Conservation (phyloP, 2,329 filamentous ascomycete species). For the Phaeosphaeria sp. region DNA sequence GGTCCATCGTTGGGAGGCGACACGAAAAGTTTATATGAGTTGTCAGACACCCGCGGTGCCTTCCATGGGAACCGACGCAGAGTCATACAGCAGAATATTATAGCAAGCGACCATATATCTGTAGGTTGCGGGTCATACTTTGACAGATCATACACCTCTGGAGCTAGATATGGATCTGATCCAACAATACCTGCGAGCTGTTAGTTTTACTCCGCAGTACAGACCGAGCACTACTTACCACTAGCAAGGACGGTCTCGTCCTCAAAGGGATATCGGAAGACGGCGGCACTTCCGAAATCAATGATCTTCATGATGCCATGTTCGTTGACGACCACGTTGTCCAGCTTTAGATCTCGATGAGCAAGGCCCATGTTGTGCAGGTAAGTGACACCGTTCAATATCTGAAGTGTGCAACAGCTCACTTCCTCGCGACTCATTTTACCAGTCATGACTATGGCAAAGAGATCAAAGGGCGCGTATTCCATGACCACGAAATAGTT, state of each 20-base stretch:
- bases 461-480: conserved; percentile 93
- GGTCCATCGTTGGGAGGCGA: conserved; percentile 71
- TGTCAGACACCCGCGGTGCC: conserved; percentile 87
- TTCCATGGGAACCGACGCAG: conserved; percentile 97
- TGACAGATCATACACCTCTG: conserved; percentile 92
- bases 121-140: conserved; percentile 94
- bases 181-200: conserved; percentile 70
- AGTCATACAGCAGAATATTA: conserved; percentile 99
- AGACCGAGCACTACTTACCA: conserved; percentile 62
- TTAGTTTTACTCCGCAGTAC: conserved; percentile 17
- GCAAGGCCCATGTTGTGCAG: conserved; percentile 94
- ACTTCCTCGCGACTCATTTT: conserved; percentile 95
- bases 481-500: conserved; percentile 99
- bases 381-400: conserved; percentile 92
- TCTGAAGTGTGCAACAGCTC: conserved; percentile 90
- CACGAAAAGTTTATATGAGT: conserved; percentile 92
- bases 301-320: conserved; percentile 99
- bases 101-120: conserved; percentile 97
- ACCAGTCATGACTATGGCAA: conserved; percentile 98
- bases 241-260: conserved; percentile 81
- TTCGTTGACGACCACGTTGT: conserved; percentile 97
- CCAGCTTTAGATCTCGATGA: conserved; percentile 92
- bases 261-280: conserved; percentile 97
- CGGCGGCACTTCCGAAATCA: conserved; percentile 96
- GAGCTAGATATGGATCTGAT: conserved; percentile 95